Conservation (phyloP, 2,329 filamentous ascomycete genomes). For the Helotiales sp. region DNA sequence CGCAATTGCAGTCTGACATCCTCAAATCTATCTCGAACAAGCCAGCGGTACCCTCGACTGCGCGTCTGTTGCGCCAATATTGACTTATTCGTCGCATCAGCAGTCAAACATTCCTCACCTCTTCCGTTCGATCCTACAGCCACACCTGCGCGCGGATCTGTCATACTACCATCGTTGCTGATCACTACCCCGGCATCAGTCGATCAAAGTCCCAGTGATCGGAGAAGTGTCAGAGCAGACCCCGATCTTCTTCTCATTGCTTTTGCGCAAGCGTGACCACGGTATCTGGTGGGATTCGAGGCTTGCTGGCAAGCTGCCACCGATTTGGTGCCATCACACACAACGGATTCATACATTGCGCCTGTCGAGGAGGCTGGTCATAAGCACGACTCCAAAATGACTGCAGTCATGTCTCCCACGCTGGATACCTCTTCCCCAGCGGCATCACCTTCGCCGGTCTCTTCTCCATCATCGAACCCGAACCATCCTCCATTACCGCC, state of each 20-base stretch:
- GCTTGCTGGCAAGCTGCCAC: conserved; percentile 41
- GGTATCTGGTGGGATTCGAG: conserved; percentile 24
- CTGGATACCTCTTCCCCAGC: conserved; percentile 49
- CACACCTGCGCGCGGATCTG: conserved; percentile 2
- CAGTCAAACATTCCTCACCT: conserved; percentile 28
- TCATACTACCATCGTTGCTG: conserved; percentile 11
- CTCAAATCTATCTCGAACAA: conserved; percentile 30
- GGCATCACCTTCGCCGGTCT: conserved; percentile 56
- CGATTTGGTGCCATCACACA: conserved; percentile 25
- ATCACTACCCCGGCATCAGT: conserved; percentile 12
- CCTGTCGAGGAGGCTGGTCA: conserved; percentile 4
- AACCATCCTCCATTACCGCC: conserved; percentile 60
- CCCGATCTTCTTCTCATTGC: conserved; percentile 15
- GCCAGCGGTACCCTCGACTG: conserved; percentile 16
- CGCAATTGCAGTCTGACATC: conserved; percentile 24
- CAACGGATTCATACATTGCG: conserved; percentile 13
- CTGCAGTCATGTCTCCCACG: conserved; percentile 61
- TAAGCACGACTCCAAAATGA: conserved; percentile 32
- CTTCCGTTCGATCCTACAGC: not conserved
- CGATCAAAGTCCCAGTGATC: conserved; percentile 21
- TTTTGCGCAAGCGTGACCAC: conserved; percentile 27
- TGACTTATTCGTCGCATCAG: conserved; percentile 19
- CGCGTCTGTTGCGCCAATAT: conserved; percentile 35
- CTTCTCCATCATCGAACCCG: conserved; percentile 52
- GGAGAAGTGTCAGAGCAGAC: conserved; percentile 13